These are phyloP conservation scores for Aureobasidium sp. DNA, from an alignment of 2,329 filamentous ascomycete species.

Conservation along the genomic window DNA sequence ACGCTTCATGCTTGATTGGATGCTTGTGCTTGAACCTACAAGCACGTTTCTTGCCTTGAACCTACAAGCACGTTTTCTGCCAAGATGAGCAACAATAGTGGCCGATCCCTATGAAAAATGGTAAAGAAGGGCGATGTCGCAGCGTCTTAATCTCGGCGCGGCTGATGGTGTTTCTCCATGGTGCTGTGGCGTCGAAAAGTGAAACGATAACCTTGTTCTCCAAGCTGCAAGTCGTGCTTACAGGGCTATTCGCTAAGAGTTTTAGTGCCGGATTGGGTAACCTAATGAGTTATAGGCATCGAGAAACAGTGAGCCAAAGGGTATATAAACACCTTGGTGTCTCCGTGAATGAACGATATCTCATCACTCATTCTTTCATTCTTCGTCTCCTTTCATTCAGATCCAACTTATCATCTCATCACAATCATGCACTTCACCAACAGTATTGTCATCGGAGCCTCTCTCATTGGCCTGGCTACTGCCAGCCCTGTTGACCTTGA, in stretches of 20 bases:
- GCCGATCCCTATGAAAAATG: neutral
- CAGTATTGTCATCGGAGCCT: neutral
- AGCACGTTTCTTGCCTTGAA: neutral
- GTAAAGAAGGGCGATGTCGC: neutral
- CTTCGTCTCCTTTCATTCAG: neutral
- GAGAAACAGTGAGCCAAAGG: neutral
- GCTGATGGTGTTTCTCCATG: neutral
- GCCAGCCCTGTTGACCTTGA: slow-evolving; percentile 11
- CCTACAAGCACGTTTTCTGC: neutral
- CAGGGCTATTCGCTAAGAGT: neutral
- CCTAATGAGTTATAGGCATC: neutral
- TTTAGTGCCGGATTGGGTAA: neutral
- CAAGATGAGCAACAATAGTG: neutral
- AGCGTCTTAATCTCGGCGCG: neutral
- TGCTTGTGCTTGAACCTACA: neutral
- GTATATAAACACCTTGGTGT: neutral
- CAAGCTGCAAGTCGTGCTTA: neutral
- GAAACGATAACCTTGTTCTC: slow-evolving; percentile 1
- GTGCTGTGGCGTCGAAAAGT: neutral
- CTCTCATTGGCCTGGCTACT: neutral
- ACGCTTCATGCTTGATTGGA: neutral
- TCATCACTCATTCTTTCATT: neutral
- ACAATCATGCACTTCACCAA: slow-evolving; percentile 9
- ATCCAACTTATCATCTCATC: neutral
- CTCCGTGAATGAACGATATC: too few species aligned